Base-by-base conservation (phyloP, 176 grass and related monocot species). In the Phragmites australis region DNA sequence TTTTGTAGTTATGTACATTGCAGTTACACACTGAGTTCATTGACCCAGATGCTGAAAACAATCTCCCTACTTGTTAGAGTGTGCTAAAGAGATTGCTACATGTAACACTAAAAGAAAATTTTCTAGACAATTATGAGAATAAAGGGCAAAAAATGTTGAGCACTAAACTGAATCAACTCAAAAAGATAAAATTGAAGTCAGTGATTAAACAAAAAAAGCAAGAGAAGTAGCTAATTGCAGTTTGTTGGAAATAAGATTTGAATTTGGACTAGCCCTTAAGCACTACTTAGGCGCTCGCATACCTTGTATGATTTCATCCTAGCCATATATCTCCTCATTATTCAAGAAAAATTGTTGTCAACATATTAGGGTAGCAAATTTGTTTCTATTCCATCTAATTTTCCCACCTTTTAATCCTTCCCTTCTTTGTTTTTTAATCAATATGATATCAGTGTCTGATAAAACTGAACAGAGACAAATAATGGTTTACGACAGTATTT, bases 71-170 rank as follows among this genome's bases (percentile, higher is more conserved):
- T 73, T 73, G 40, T 58, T 46, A 49, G 61, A 77, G 11, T 14
- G 2, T 62, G 16, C 45, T 82, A 61, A 40, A 60, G 29, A 68
- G 53, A 68, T 51, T 81, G 12, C 30, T 30, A 58, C 49, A 50
- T 81, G 65, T 56, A 73, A 55, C 27, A 75, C 73, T 29, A 57
- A 47, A 58, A 71, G 19, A 45, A 14, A 73, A 80, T n/a, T 54
- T 31, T 37, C 21, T 48, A 68, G 52, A 56, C n/a, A 75, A 67
- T 55, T 57, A 19, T 72, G 79, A 64, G 17, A 64, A 44, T 52
- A 34, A 21, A 13, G 2, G 19, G 18, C 13, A 42, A 79, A 30
- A 21, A 1, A 50, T 15, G n/a, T 59, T n/a, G 16, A 51, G 11
- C 26, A 39, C 31, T 42, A 65, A 55, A 65, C 47, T 86, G 14